phyloP scores from a whole-genome alignment of 768 basidiomycete genomes.

The Auricularia sp. region DNA sequence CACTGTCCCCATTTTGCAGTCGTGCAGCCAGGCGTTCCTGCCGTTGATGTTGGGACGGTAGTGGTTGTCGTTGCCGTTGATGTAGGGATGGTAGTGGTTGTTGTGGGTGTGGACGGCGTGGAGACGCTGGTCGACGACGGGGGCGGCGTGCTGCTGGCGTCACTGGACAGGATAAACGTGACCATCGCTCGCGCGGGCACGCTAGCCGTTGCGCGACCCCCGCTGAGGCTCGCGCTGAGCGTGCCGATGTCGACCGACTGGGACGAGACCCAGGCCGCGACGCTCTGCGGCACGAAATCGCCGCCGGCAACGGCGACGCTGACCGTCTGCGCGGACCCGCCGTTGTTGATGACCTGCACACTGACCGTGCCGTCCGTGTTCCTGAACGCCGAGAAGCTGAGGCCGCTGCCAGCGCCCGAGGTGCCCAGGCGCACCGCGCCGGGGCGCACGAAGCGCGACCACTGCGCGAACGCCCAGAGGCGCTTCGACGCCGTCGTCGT shows the following conservation, averaged over 20 bases:
- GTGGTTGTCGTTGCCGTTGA: not conserved
- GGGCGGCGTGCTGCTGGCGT: not conserved
- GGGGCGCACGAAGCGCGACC: slow-evolving; percentile 8
- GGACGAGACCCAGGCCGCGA: not conserved
- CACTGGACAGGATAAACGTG: not conserved
- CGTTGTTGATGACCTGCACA: not conserved
- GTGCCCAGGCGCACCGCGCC: slow-evolving; percentile 7
- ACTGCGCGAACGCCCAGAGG: slow-evolving; percentile 9
- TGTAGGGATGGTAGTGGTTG: not conserved
- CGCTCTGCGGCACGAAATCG: not conserved
- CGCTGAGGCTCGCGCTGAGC: not conserved
- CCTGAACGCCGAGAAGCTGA: slow-evolving; percentile 7
- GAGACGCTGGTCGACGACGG: not conserved
- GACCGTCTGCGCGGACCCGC: not conserved
- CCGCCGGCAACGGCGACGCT: not conserved
- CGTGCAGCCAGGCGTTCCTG: not conserved
- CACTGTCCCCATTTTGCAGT: not conserved
- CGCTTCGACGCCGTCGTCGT: slow-evolving; percentile 3
- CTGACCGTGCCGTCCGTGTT: slow-evolving; percentile 6
- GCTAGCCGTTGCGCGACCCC: not conserved
- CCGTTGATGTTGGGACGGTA: not conserved
- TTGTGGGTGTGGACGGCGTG: not conserved
- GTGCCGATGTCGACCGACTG: not conserved
- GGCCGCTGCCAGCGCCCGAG: not conserved
- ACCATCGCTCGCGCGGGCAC: not conserved